Evolutionary conservation across 805 yeast species (phyloP).

Genomic region (Brettanomyces custersianus): DNA sequence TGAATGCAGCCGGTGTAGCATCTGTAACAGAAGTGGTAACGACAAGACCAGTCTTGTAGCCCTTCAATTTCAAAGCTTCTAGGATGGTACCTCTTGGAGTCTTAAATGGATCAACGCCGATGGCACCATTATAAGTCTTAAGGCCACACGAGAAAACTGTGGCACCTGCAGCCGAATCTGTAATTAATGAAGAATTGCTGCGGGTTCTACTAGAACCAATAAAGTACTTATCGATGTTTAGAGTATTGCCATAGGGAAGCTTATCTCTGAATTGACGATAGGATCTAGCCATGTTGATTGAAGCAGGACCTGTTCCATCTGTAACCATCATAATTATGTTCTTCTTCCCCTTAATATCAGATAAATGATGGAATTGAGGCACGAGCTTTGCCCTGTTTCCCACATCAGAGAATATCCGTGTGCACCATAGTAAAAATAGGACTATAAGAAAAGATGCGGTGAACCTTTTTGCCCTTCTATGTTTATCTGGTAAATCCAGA

Average conservation of each 20-base stretch:
- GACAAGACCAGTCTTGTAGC: constrained; percentile 80
- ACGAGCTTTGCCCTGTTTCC: background rate
- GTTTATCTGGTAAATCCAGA: too few relatives aligned
- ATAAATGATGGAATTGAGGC: too few relatives aligned
- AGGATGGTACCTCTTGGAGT: constrained; percentile 82
- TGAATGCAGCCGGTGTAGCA: constrained; percentile 91
- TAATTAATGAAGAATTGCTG: constrained; percentile 65
- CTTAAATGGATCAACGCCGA: constrained; percentile 65
- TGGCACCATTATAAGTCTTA: constrained; percentile 84
- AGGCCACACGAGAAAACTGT: constrained; percentile 83
- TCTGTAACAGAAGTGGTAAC: constrained; percentile 90
- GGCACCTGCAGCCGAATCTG: constrained; percentile 97
- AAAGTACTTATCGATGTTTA: constrained; percentile 57
- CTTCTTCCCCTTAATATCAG: constrained; percentile 34
- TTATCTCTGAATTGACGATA: constrained; percentile 55
- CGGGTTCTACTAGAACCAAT: constrained; percentile 83
- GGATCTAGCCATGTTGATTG: constrained; percentile 69
- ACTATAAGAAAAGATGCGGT: too few relatives aligned
- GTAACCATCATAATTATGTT: constrained; percentile 83
- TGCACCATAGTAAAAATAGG: too few relatives aligned
- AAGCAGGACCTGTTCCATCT: constrained; percentile 95
- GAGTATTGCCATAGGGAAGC: constrained; percentile 44
- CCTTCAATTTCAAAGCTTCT: constrained; percentile 78
- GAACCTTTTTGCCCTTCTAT: too few relatives aligned
- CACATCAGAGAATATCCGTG: background rate